Base-by-base conservation (phyloP, 1,284 basidiomycete genomes). In the Naganishia sp. region DNA sequence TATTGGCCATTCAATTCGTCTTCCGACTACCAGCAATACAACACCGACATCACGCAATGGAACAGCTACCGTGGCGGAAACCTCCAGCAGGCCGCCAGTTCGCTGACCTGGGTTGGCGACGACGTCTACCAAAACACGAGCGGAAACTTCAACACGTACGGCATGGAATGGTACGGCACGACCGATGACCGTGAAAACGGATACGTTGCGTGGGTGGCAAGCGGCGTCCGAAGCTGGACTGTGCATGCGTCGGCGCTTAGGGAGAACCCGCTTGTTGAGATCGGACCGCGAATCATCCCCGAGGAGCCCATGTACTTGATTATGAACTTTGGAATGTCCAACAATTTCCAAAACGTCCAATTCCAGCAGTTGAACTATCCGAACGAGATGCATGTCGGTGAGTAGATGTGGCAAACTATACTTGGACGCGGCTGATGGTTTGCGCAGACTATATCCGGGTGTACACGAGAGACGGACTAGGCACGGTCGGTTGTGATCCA, bases 191-290 rank as follows among this genome's bases (percentile, higher is more conserved):
- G 82, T 0, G 70, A 75, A 61, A 82, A 84, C 47, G 77, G 90
- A 82, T 92, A 92, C 76, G 89, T 94, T 71, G 84, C 85, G 25
- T 94, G 92, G 92, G 84, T 91, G 46, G 79, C 86, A 32, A 82
- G 87, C 68, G 84, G 80, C 96, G 90, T 91, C 89, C 87, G 84
- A 85, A 51, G 83, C 84, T 82, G 83, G 70, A 82, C 83, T 7
- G 73, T 91, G 71, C 82, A 83, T 15, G 85, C 86, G 0, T 63
- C 70, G 1, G 92, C 89, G 5, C 84, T 95, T 81, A 87, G 80
- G 3, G 84, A 88, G 0, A 90, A 96, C 75, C 63, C 81, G 0
- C 69, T 73, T 1, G 86, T 87, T 5, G 81, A 90, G 71, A 90
- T 96, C 67, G 81, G 86, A 2, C 83, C 85, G 35, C 83, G 94